Evolutionary conservation across 139 green algal species (phyloP).

Genomic region (Trebouxia sp.): DNA sequence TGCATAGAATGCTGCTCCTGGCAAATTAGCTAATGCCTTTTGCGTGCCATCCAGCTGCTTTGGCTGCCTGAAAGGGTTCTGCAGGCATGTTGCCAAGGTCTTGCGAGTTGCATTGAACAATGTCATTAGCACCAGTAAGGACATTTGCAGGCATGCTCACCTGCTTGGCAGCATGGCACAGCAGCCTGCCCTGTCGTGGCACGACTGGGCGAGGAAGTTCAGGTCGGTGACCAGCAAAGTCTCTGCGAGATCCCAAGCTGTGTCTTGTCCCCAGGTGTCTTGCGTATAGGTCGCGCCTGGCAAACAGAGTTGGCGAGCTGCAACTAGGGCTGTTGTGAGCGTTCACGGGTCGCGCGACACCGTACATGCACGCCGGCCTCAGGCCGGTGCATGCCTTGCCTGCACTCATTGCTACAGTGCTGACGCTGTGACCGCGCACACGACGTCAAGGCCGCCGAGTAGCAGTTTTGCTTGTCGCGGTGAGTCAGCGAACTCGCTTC

Average conservation of each 20-base stretch:
- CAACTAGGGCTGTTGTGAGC: neutral
- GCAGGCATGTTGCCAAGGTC: neutral
- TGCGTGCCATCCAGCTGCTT: conserved; percentile 60
- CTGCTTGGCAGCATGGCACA: conserved; percentile 9
- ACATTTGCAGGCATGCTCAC: neutral
- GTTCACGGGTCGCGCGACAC: neutral
- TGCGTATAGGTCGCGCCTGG: neutral
- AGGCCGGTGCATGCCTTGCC: neutral
- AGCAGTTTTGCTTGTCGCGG: neutral
- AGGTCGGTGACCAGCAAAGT: neutral
- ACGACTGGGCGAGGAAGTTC: neutral
- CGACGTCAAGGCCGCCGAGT: neutral
- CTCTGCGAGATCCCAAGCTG: neutral
- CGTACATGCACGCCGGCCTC: neutral
- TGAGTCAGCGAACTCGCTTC: conserved; percentile 2
- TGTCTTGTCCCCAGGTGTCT: neutral
- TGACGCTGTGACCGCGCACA: no score
- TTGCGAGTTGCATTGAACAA: neutral
- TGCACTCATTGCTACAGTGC: neutral
- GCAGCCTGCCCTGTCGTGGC: neutral
- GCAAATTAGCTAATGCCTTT: conserved; percentile 58
- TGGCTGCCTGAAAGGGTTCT: conserved; percentile 57
- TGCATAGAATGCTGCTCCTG: conserved; percentile 62
- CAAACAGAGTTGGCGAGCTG: neutral
- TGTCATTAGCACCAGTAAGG: no score